Conservation (phyloP, 2,329 filamentous ascomycete species). For the Neurospora crassa region DNA sequence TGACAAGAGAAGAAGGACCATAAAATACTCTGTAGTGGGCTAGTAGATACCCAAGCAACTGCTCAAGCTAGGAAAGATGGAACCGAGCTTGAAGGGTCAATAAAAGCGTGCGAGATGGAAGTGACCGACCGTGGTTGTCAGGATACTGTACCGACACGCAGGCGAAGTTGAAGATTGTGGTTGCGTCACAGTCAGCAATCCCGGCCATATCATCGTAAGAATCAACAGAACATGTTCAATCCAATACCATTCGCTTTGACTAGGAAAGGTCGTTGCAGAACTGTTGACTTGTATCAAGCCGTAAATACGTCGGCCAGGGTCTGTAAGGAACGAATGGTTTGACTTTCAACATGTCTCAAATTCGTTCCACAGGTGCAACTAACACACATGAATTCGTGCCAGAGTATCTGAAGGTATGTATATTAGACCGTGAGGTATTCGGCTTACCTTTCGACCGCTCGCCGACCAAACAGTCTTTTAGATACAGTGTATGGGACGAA, state of each 20-base stretch:
- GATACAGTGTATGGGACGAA: background rate
- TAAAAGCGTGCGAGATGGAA: background rate
- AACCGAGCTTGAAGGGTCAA: background rate
- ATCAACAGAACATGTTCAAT: too few species aligned
- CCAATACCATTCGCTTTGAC: too few species aligned
- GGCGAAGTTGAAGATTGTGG: background rate
- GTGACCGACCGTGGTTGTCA: background rate
- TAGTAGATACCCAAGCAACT: background rate
- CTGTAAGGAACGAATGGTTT: too few species aligned
- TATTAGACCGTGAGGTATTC: too few species aligned
- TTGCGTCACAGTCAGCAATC: background rate
- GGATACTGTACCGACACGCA: background rate
- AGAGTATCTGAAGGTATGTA: too few species aligned
- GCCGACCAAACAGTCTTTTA: background rate
- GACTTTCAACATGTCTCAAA: too few species aligned
- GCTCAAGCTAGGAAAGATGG: background rate
- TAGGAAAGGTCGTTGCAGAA: too few species aligned
- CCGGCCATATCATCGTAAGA: background rate
- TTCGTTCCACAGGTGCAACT: too few species aligned
- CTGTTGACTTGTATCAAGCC: too few species aligned
- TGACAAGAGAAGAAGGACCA: background rate
- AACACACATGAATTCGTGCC: too few species aligned
- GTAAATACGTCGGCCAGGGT: too few species aligned
- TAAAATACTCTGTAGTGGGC: background rate
- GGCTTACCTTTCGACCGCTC: too few species aligned